Evolutionary conservation across 176 grass and related monocot genomes (phyloP).

Genomic region (Carex myosuroides): DNA sequence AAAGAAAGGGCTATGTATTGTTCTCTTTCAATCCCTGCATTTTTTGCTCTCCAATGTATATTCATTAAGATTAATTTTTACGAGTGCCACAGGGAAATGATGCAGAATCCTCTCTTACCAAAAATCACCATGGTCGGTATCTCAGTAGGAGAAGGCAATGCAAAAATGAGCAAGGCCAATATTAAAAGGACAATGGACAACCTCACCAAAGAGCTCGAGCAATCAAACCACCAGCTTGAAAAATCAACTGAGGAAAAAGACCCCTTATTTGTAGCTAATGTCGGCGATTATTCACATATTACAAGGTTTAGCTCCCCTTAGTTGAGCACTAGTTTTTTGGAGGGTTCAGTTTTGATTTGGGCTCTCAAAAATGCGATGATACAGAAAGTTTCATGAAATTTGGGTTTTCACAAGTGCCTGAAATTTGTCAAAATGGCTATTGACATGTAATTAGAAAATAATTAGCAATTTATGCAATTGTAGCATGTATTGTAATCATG

Average conservation of each 20-base stretch:
- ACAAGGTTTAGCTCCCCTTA: slow-evolving; percentile 52
- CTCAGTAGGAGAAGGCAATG: slow-evolving; percentile 54
- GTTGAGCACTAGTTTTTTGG: not conserved
- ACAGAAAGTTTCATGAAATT: not conserved
- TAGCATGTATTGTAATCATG: too few relatives aligned
- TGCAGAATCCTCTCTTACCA: slow-evolving; percentile 60
- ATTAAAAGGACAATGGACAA: slow-evolving; percentile 87
- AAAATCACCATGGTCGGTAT: slow-evolving; percentile 96
- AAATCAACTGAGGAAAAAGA: slow-evolving; percentile 58
- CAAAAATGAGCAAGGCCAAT: slow-evolving; percentile 62
- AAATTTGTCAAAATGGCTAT: too few relatives aligned
- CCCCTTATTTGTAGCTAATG: slow-evolving; percentile 80
- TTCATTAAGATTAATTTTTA: slow-evolving; percentile 6
- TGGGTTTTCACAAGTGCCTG: too few relatives aligned
- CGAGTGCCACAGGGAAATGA: not conserved
- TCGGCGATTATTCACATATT: slow-evolving; percentile 77
- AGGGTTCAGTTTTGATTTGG: not conserved
- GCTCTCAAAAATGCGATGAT: not conserved
- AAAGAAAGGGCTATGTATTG: not conserved
- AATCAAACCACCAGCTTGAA: slow-evolving; percentile 39
- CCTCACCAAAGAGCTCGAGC: slow-evolving; percentile 75
- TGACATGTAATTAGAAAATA: too few relatives aligned
- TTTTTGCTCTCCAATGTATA: not conserved
- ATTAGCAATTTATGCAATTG: too few relatives aligned
- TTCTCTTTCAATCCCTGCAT: not conserved